These are phyloP conservation scores for Corylus avellana DNA, from an alignment of 306 rosid genomes.

Conservation along the genomic window DNA sequence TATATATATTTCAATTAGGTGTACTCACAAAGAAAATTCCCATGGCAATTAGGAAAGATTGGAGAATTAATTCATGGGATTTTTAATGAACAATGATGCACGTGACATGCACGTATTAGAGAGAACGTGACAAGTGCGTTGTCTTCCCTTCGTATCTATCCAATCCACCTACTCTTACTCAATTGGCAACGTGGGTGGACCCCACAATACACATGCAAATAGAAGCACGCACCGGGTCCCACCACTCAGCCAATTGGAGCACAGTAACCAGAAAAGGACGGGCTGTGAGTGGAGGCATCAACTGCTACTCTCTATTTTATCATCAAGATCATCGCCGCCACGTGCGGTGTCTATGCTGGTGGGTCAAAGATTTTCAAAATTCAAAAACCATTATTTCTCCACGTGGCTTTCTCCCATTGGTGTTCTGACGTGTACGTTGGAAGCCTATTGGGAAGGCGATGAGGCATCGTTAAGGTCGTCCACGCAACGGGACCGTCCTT, in stretches of 20 bases:
- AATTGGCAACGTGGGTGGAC: conserved; percentile 13
- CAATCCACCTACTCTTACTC: background rate
- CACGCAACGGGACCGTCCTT: conserved; percentile 10
- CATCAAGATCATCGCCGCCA: conserved; percentile 40
- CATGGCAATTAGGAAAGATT: too few species aligned
- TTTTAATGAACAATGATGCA: background rate
- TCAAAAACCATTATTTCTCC: background rate
- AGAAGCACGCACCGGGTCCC: conserved; percentile 13
- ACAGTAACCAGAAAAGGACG: background rate
- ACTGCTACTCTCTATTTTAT: background rate
- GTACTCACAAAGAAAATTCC: too few species aligned
- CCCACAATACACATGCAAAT: conserved; percentile 26
- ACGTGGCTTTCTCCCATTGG: conserved; percentile 22
- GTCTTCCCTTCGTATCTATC: background rate
- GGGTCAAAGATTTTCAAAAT: conserved; percentile 11
- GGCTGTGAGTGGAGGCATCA: background rate
- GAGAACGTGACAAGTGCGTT: background rate
- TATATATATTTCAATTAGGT: too few species aligned
- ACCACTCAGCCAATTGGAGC: background rate
- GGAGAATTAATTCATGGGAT: too few species aligned
- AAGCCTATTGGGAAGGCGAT: too few species aligned
- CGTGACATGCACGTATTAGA: background rate
- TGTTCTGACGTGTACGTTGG: conserved; percentile 6
- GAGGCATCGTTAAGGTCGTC: conserved; percentile 6
- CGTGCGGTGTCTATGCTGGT: conserved; percentile 32